phyloP scores from a whole-genome alignment of 352 stramenopile genomes.

The Phytophthora agathidicida region DNA sequence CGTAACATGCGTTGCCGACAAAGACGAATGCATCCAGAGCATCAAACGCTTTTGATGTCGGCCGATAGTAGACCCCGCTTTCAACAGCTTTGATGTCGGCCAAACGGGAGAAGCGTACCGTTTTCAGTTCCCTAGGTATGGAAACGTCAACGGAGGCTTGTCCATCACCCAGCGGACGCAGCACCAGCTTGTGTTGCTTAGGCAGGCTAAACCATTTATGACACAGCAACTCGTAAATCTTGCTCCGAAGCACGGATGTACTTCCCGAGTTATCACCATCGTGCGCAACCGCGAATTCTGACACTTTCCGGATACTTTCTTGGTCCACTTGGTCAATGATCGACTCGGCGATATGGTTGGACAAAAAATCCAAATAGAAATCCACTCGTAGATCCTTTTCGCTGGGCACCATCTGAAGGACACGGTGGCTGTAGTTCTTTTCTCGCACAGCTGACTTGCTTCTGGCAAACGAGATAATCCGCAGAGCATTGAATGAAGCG shows the following conservation, averaged over 20 bases:
- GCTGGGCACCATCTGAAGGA: conserved; percentile 15
- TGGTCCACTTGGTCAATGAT: neutral
- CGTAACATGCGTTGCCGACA: conserved; percentile 2
- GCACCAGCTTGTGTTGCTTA: neutral
- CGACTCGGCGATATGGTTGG: conserved; percentile 2
- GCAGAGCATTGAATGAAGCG: conserved; percentile 2
- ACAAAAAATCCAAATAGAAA: conserved; percentile 8
- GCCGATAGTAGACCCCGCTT: conserved; percentile 1
- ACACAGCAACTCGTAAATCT: conserved; percentile 11
- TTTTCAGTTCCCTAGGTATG: conserved; percentile 1
- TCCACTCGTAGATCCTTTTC: neutral
- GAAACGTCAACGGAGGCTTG: neutral
- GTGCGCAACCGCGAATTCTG: neutral
- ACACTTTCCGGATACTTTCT: conserved; percentile 4
- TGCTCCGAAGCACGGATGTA: conserved; percentile 4
- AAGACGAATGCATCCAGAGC: conserved; percentile 2
- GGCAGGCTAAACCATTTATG: conserved; percentile 3
- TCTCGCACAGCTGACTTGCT: conserved; percentile 8
- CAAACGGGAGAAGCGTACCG: conserved; percentile 2
- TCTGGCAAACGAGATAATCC: conserved; percentile 6
- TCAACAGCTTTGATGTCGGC: conserved; percentile 1
- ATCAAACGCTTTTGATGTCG: conserved; percentile 7
- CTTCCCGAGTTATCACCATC: neutral
- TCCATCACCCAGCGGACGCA: neutral
- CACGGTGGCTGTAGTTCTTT: conserved; percentile 14